Evolutionary conservation across 2,329 filamentous ascomycete genomes (phyloP).

Genomic region (Cercospora berteroae): DNA sequence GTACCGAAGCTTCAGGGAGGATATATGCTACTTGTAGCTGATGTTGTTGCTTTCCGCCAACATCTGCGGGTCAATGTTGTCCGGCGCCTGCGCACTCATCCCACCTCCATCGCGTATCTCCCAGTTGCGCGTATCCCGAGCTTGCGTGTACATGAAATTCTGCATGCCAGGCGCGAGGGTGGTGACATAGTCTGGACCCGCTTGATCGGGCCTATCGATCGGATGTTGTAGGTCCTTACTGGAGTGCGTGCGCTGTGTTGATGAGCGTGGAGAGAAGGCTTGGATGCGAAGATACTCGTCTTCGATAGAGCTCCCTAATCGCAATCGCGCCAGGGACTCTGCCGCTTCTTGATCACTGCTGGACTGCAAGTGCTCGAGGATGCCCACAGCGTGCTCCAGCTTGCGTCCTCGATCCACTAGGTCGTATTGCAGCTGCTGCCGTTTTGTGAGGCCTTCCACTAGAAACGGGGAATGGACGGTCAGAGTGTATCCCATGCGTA

Average conservation of each 20-base stretch:
- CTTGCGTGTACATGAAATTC: background rate
- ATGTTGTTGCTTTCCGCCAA: background rate
- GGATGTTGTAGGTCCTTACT: background rate
- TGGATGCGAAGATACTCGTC: conserved; percentile 10
- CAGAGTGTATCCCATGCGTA: no score
- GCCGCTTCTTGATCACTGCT: conserved; percentile 25
- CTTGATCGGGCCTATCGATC: background rate
- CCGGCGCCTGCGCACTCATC: background rate
- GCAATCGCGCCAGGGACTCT: conserved; percentile 23
- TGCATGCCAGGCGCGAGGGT: background rate
- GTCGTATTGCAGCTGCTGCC: conserved; percentile 23
- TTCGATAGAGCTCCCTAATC: conserved; percentile 22
- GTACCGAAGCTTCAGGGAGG: background rate
- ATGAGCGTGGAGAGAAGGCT: background rate
- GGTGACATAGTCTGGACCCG: background rate
- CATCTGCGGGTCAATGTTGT: background rate
- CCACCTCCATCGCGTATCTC: background rate
- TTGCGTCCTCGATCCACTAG: conserved; percentile 14
- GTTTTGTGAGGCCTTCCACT: conserved; percentile 23
- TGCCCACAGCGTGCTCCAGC: conserved; percentile 13
- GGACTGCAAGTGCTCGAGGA: conserved; percentile 20
- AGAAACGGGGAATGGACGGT: background rate
- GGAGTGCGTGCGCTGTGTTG: background rate
- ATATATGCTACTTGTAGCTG: background rate
- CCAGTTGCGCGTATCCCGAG: background rate